Evolutionary conservation across 179 eudicot species (phyloP).

Genomic region (Corrigiola litoralis): DNA sequence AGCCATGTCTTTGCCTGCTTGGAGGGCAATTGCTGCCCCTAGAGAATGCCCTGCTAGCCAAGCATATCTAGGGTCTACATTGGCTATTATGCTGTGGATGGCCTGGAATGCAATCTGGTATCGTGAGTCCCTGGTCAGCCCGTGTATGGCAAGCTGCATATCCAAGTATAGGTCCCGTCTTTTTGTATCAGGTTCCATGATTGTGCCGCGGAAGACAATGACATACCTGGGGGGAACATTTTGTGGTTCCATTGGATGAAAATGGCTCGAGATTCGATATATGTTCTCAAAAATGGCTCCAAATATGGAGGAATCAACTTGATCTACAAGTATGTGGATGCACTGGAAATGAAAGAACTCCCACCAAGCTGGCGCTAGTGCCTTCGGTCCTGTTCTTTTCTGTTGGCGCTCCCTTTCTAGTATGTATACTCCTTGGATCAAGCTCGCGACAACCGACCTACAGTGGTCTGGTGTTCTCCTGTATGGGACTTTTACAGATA

Average conservation of each 20-base stretch:
- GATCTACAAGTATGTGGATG: conserved; percentile 29
- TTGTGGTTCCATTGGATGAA: not conserved
- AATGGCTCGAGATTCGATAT: not conserved
- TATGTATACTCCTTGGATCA: conserved; percentile 72
- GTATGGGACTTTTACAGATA: too few species aligned
- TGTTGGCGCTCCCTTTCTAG: conserved; percentile 71
- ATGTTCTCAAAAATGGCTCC: conserved; percentile 59
- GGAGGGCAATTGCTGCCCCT: conserved; percentile 69
- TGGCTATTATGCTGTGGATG: conserved; percentile 33
- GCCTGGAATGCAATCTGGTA: conserved; percentile 49
- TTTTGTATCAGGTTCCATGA: conserved; percentile 51
- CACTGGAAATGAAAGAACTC: conserved; percentile 45
- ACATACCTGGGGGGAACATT: conserved; percentile 38
- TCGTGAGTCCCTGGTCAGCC: conserved; percentile 50
- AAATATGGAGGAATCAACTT: conserved; percentile 51
- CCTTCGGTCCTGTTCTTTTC: conserved; percentile 36
- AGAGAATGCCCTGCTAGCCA: conserved; percentile 74
- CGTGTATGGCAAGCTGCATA: conserved; percentile 44
- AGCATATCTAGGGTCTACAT: conserved; percentile 29
- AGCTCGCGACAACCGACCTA: conserved; percentile 59
- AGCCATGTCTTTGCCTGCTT: conserved; percentile 62
- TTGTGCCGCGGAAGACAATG: conserved; percentile 75
- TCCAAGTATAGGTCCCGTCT: conserved; percentile 60
- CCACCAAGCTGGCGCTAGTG: conserved; percentile 77
- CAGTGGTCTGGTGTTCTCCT: conserved; percentile 47